Evolutionary conservation across 2,329 filamentous ascomycete genomes (phyloP).

Genomic region (Hypoxylon rubiginosum): DNA sequence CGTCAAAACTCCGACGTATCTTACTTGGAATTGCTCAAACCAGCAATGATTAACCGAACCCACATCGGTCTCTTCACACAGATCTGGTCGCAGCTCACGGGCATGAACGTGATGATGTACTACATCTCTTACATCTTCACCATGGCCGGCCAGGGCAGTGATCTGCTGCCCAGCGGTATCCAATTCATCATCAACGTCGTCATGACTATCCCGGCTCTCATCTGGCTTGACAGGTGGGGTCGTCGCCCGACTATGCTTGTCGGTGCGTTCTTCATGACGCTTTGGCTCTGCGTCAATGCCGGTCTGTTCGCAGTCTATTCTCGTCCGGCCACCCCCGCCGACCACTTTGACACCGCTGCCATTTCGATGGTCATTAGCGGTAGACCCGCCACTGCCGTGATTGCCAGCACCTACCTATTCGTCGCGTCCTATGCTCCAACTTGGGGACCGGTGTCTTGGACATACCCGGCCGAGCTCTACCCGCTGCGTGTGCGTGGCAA

Average conservation of each 20-base stretch:
- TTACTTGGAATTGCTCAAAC: slow-evolving; percentile 79
- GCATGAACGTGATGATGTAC: slow-evolving; percentile 83
- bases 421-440: slow-evolving; percentile 65
- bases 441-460: slow-evolving; percentile 60
- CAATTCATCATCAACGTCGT: slow-evolving; percentile 85
- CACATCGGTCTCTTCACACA: slow-evolving; percentile 79
- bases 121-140: slow-evolving; percentile 78
- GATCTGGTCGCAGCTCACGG: slow-evolving; percentile 81
- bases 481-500: slow-evolving; percentile 64
- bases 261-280: slow-evolving; percentile 74
- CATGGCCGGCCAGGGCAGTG: slow-evolving; percentile 76
- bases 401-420: slow-evolving; percentile 76
- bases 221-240: slow-evolving; percentile 82
- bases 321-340: slow-evolving; percentile 47
- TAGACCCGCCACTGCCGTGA: slow-evolving; percentile 66
- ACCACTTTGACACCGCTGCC: slow-evolving; percentile 56
- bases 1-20: slow-evolving; percentile 75
- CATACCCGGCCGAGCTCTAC: slow-evolving; percentile 63
- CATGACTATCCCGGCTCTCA: slow-evolving; percentile 81
- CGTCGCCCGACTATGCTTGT: slow-evolving; percentile 76
- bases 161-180: slow-evolving; percentile 75
- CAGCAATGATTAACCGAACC: slow-evolving; percentile 80
- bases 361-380: slow-evolving; percentile 65
- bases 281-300: slow-evolving; percentile 62
- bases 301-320: slow-evolving; percentile 61